phyloP scores from a whole-genome alignment of 495 filamentous ascomycete species.

The Astrocystis sublimbata region DNA sequence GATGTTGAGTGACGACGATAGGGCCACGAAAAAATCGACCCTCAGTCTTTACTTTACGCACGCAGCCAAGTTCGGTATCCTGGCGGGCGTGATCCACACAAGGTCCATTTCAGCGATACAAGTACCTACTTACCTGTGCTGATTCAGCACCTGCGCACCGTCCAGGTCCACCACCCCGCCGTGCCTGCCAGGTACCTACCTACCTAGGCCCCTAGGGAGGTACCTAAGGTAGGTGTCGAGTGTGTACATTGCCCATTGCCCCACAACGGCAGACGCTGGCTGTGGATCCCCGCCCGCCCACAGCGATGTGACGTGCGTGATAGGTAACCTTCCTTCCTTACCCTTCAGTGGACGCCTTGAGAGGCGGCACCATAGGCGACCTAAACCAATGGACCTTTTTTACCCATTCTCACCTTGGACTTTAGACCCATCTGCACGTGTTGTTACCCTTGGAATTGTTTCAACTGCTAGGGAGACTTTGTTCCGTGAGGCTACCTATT shows the following conservation, averaged over 20 bases:
- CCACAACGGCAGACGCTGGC: too few relatives aligned
- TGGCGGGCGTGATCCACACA: constrained; percentile 12
- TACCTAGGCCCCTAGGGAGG: too few relatives aligned
- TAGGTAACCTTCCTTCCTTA: too few relatives aligned
- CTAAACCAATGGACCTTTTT: constrained; percentile 3
- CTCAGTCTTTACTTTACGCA: constrained; percentile 20
- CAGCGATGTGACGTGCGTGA: constrained; percentile 16
- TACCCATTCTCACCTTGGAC: not conserved
- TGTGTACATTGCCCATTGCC: too few relatives aligned
- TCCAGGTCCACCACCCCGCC: too few relatives aligned
- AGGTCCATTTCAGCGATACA: constrained; percentile 3
- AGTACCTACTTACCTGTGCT: too few relatives aligned
- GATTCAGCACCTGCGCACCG: too few relatives aligned
- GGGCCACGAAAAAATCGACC: constrained; percentile 28
- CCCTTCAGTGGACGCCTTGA: constrained; percentile 8
- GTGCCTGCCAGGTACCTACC: too few relatives aligned
- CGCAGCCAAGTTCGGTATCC: constrained; percentile 30
- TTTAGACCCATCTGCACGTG: not conserved
- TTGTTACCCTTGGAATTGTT: not conserved
- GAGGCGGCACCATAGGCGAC: not conserved
- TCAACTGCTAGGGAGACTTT: not conserved
- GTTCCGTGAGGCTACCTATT: constrained; percentile 7
- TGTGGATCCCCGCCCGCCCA: not conserved
- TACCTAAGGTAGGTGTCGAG: too few relatives aligned
- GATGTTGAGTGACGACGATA: constrained; percentile 19